Conservation (phyloP, 257 asterid genomes). For the Asclepias syriaca region DNA sequence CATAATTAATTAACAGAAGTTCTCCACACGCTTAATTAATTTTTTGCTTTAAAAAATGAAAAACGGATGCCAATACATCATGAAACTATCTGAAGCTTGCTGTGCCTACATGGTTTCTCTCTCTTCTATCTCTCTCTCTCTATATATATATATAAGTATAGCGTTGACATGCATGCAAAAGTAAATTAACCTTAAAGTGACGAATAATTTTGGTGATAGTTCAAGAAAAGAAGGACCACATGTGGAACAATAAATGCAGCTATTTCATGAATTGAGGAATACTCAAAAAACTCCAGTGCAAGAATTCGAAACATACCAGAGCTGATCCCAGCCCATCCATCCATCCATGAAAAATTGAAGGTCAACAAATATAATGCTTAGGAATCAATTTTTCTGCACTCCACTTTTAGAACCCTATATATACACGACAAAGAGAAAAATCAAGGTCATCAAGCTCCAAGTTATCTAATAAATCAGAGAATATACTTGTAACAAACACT, state of each 20-base stretch:
- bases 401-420: slow-evolving; percentile 15
- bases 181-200: not conserved
- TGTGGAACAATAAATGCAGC: not conserved
- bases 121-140: no score
- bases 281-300: not conserved
- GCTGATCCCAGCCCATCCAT: no score
- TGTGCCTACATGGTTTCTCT: no score
- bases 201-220: not conserved
- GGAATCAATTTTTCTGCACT: not conserved
- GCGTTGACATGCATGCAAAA: not conserved
- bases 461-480: not conserved
- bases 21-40: not conserved
- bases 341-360: not conserved
- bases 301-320: not conserved
- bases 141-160: no score
- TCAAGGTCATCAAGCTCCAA: not conserved
- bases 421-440: not conserved
- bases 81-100: no score
- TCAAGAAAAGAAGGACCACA: slow-evolving; percentile 14
- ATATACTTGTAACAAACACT: no score
- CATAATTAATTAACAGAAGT: not conserved
- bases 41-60: no score
- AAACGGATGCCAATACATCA: no score
- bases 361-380: not conserved
- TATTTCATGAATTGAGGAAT: not conserved